Base-by-base conservation (phyloP, 2,329 filamentous ascomycete genomes). In the Apiospora arundinis region DNA sequence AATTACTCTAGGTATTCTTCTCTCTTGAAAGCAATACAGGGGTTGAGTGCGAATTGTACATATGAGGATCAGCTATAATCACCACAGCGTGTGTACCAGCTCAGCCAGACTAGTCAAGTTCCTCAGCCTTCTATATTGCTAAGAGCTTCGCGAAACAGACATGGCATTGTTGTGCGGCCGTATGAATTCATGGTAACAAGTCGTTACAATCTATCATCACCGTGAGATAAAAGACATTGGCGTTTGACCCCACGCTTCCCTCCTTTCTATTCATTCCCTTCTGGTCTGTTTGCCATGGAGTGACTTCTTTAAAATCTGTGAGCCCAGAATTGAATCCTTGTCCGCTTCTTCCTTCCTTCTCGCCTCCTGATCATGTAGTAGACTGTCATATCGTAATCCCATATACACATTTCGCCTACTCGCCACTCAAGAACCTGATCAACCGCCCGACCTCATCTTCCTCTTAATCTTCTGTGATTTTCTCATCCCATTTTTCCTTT, bases 161-260 rank as follows among this genome's bases (percentile, higher is more conserved):
- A 32, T 32, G 32, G 25, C 28, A 8, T 37, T 60, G 18, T 18
- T n/a, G 32, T 63, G 56, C 40, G 32, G 56, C 32, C 56, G 56
- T 63, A 11, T 63, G n/a, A 32, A 63, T 40, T 63, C 56, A 63
- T 63, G 9, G 37, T 40, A 8, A 8, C 18, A n/a, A 9, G 56
- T 63, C 56, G 56, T 63, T 63, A 63, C 32, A n/a, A 21, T 63
- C 56, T 63, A 40, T 63, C 56, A 5, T 40, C 56, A 40, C 32
- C 32, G 56, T 40, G 56, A 37, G 56, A 32, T 9, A 16, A 37
- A 32, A 40, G 56, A 56, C 32, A n/a, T 40, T 12, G 2, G 21
- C 11, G 18, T n/a, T 63, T 60, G 52, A 11, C 37, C 52, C 42
- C 42, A 37, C 7, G 32, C 32, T 40, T 63, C 32, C 56, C 56